A percentile compares a stretch with the other conserved stretches of the same genome.
phyloP scores from a whole-genome alignment of 306 rosid species.

The Rosa lucieae region DNA sequence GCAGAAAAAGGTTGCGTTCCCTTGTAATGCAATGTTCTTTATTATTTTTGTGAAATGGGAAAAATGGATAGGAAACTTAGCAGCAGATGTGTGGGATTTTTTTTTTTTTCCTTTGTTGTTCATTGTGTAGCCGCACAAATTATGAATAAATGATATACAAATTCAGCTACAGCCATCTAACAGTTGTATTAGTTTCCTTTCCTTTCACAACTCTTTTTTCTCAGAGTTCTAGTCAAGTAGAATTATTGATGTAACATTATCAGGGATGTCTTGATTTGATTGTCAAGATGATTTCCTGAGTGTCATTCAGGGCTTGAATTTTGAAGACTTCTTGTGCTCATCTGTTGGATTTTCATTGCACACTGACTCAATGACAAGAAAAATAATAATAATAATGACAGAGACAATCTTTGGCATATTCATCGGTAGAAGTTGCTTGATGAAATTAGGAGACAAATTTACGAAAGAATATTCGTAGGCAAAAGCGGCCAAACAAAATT shows the following conservation, averaged over 20 bases:
- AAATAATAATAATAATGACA: too few relatives aligned
- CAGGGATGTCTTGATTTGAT: background rate
- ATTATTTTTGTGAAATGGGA: background rate
- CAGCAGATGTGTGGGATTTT: background rate
- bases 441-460: too few relatives aligned
- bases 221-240: background rate
- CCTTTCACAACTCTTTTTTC: background rate
- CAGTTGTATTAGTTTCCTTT: background rate
- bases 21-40: background rate
- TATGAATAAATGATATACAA: constrained; percentile 1
- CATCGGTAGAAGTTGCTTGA: too few relatives aligned
- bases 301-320: background rate
- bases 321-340: too few relatives aligned
- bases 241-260: background rate
- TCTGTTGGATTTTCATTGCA: too few relatives aligned
- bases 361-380: too few relatives aligned
- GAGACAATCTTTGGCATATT: too few relatives aligned
- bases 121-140: background rate
- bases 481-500: too few relatives aligned
- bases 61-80: background rate
- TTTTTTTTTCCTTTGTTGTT: background rate
- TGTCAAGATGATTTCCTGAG: background rate
- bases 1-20: background rate
- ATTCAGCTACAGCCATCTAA: background rate
- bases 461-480: too few relatives aligned